Evolutionary conservation across 2,329 filamentous ascomycete species (phyloP).

Genomic region (Esteya vermicola): DNA sequence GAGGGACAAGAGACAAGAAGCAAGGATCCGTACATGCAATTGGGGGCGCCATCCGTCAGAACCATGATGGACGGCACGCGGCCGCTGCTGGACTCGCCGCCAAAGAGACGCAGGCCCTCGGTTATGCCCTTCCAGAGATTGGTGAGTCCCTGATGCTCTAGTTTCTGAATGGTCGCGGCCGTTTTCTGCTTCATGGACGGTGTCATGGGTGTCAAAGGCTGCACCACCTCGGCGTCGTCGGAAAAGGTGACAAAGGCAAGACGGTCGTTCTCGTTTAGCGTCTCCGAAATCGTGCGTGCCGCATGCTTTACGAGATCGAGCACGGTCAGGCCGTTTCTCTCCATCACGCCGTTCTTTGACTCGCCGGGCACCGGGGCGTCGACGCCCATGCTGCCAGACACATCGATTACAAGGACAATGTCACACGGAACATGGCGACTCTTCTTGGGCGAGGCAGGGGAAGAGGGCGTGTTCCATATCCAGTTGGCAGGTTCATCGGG

Average conservation of each 20-base stretch:
- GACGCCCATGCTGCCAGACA: conserved; percentile 40
- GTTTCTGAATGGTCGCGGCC: conserved; percentile 24
- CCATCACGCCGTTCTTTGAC: conserved; percentile 22
- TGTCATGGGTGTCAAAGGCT: conserved; percentile 33
- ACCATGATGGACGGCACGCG: conserved; percentile 37
- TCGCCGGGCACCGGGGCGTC: conserved; percentile 29
- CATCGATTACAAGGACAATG: conserved; percentile 47
- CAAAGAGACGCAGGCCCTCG: conserved; percentile 34
- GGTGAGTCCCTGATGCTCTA: conserved; percentile 26
- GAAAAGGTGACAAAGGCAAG: conserved; percentile 44
- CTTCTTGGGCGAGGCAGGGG: not conserved
- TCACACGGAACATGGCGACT: conserved; percentile 35
- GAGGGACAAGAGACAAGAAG: conserved; percentile 7
- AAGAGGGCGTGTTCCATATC: not conserved
- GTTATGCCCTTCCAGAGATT: conserved; percentile 45
- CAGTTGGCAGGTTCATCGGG: not conserved
- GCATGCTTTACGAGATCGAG: conserved; percentile 48
- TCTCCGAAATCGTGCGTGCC: conserved; percentile 39
- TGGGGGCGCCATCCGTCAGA: conserved; percentile 40
- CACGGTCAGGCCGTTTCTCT: conserved; percentile 36
- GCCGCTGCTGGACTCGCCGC: conserved; percentile 7
- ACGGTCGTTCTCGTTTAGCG: conserved; percentile 37
- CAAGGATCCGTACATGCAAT: conserved; percentile 37
- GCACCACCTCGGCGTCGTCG: conserved; percentile 17
- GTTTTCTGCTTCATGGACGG: conserved; percentile 27